Base-by-base conservation (phyloP, 2,329 filamentous ascomycete species). In the Penicillium olsonii region DNA sequence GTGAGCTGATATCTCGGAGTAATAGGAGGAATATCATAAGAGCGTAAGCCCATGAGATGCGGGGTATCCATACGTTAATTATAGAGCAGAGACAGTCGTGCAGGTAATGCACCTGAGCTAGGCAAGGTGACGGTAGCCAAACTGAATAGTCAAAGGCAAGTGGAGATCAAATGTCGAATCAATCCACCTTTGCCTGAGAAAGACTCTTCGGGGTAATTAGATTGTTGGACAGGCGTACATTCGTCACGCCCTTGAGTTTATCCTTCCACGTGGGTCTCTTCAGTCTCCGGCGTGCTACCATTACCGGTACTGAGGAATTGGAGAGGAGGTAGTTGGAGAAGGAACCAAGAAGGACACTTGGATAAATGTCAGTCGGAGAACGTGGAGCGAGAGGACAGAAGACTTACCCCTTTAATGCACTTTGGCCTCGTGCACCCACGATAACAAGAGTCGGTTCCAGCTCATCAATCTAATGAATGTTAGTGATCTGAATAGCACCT, bases 311-410 rank as follows among this genome's bases (percentile, higher is more conserved):
- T 2, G 90, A 95, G 56, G 90, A 95, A 75, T 97, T 97, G 31
- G 91, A 95, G 26, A 99, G 92, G 7, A 99, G 80, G 66, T 99
- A 99, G 68, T 97, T 97, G 53, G 90, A 95, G 72, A 99, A 97
- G 0, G 92, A 96, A 20, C 94, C 94, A 24, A 99, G 81, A 53
- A 99, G 86, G 18, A 96, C 92, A 66, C 92, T 95, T 61, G 17
- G 4, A 35, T 27, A 12, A n/a, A 19, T 14, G 40, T 59, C 44
- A 62, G 52, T 14, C 11, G 15, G 31, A 2, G 12, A 15, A 14
- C 11, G 2, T 2, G 5, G 22, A 37, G 2, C 45, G 19, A n/a
- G 17, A 35, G 34, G 14, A 31, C 4, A 22, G 10, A 19, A 27
- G 24, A 60, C 87, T 75, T 78, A 92, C 90, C 91, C 92, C 72